Conservation (phyloP, 202 grass and related monocot species). For the Brachypodium distachyon region DNA sequence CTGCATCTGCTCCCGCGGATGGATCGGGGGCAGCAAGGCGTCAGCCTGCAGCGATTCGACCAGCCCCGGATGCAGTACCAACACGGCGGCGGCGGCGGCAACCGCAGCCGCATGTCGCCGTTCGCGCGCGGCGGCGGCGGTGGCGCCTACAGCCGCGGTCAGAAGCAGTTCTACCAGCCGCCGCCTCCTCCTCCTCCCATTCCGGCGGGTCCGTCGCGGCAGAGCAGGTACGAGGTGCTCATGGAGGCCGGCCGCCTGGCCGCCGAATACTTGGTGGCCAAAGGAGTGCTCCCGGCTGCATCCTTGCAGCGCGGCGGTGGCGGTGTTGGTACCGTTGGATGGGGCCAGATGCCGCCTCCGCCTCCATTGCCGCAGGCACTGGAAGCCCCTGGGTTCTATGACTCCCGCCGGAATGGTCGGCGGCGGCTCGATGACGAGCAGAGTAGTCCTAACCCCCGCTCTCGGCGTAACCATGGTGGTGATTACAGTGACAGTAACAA, state of each 20-base stretch:
- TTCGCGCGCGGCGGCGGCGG: slow-evolving; percentile 34
- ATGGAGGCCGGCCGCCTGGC: slow-evolving; percentile 91
- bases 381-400: background rate
- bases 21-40: slow-evolving; percentile 20
- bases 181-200: slow-evolving; percentile 14
- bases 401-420: slow-evolving; percentile 16
- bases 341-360: slow-evolving; percentile 27
- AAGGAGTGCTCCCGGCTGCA: slow-evolving; percentile 60
- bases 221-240: slow-evolving; percentile 65
- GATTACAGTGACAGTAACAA: slow-evolving; percentile 13
- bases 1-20: slow-evolving; percentile 17
- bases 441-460: slow-evolving; percentile 28
- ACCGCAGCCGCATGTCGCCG: slow-evolving; percentile 32
- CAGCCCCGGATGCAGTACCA: slow-evolving; percentile 38
- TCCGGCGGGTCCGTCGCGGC: slow-evolving; percentile 13
- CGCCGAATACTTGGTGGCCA: slow-evolving; percentile 79
- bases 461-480: slow-evolving; percentile 16
- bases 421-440: slow-evolving; percentile 50
- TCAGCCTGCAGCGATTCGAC: slow-evolving; percentile 25
- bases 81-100: slow-evolving; percentile 21
- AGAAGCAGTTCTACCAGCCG: slow-evolving; percentile 28
- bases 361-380: background rate
- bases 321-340: background rate
- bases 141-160: slow-evolving; percentile 16
- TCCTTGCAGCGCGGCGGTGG: slow-evolving; percentile 34